Base-by-base conservation (phyloP, 192 early-diverging fungal genomes). In the Powellomyces hirtus region DNA sequence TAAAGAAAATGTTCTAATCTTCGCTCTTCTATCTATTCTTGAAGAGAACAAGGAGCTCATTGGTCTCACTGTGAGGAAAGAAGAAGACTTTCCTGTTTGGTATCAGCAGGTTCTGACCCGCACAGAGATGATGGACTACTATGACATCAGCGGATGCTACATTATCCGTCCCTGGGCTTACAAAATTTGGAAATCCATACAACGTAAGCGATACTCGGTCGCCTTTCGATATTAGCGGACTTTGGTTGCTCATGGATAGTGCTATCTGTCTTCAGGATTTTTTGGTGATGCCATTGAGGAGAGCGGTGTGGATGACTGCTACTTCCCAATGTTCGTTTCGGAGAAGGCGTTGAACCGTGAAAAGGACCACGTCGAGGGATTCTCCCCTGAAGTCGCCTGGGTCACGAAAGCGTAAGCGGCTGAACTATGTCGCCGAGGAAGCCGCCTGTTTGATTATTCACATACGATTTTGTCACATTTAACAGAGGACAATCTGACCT, bases 381-480 rank as follows among this genome's bases (percentile, higher is more conserved):
- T 99, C 78, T 93, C 96, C 45, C 95, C 97, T 31, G 97, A 99
- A 77, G 97, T 99, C n/a, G 97, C 97, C 14, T 99, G 97, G 97
- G 97, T 99, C 30, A 99, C 97, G 27, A 92, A 85, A 72, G 97
- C 97, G 72, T 71, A 66, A 33, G 77, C 40, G 40, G n/a, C n/a
- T n/a, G n/a, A n/a, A n/a, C n/a, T 72, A 6, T 24, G 16, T 1
- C 20, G n/a, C n/a, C n/a, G n/a, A n/a, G n/a, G n/a, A n/a, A n/a
- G n/a, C n/a, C 40, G n/a, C 40, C 40, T n/a, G 40, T 42, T 42
- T 42, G 40, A 13, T 42, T n/a, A 10, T 42, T 10, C 11, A 13
- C 40, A 42, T 13, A 13, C n/a, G 11, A 13, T 42, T 42, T 42
- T 10, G 40, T 42, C 40, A n/a, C n/a, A n/a, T 42, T 42, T 42